Conservation (phyloP, 176 grass and related monocot genomes). For the Bothriochloa decipiens region DNA sequence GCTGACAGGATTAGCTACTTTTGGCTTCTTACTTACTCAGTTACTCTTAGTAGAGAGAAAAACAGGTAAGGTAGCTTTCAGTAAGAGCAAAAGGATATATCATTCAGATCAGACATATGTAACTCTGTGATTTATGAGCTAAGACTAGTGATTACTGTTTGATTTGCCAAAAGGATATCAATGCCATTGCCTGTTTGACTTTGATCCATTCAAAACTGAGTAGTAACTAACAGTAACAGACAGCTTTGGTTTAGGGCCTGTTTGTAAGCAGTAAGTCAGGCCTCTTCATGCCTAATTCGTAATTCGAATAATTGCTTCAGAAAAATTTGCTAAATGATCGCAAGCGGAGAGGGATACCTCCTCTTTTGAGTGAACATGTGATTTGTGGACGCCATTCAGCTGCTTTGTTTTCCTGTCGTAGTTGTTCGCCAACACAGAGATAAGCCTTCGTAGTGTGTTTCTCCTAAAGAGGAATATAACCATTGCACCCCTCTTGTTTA, state of each 20-base stretch:
- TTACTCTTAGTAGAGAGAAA: background rate
- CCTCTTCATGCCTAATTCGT: background rate
- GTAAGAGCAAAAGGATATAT: background rate
- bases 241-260: background rate
- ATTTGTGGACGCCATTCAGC: slow-evolving; percentile 88
- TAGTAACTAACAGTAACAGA: no score
- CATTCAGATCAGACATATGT: background rate
- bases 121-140: background rate
- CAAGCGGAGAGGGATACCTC: slow-evolving; percentile 71
- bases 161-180: no score
- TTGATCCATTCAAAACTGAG: no score
- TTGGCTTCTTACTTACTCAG: background rate
- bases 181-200: no score
- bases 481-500: slow-evolving; percentile 70
- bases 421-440: slow-evolving; percentile 82
- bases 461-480: slow-evolving; percentile 94
- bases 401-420: slow-evolving; percentile 83
- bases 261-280: background rate
- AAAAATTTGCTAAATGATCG: no score
- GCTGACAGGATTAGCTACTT: background rate
- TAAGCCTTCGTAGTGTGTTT: slow-evolving; percentile 70
- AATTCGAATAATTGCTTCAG: background rate
- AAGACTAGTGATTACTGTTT: no score
- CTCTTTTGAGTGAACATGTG: slow-evolving; percentile 86
- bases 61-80: background rate